These are phyloP conservation scores for Dictyostelium capitatum DNA, from an alignment of 78 protist genomes.

Conservation along the genomic window DNA sequence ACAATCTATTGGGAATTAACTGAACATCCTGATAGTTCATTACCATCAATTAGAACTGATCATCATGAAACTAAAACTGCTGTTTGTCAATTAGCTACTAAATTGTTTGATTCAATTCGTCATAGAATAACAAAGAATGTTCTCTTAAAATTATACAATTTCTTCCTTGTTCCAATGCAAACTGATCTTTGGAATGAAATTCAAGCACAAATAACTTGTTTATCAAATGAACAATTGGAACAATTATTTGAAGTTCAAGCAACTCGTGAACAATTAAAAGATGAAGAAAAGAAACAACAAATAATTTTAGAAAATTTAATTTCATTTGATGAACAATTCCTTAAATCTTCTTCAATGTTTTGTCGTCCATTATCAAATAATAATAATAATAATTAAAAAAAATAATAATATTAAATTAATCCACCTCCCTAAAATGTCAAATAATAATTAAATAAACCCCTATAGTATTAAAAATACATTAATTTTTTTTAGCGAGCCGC, in stretches of 20 bases:
- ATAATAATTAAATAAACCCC: no score
- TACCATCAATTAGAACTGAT: slow-evolving; percentile 72
- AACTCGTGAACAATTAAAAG: slow-evolving; percentile 67
- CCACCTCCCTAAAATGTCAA: no score
- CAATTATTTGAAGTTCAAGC: slow-evolving; percentile 84
- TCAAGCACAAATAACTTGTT: slow-evolving; percentile 78
- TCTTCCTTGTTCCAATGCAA: slow-evolving; percentile 89
- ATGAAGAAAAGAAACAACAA: slow-evolving; percentile 79
- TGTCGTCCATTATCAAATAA: slow-evolving; percentile 53
- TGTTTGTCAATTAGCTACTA: slow-evolving; percentile 79
- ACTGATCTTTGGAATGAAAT: slow-evolving; percentile 87
- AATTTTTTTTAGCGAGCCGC: no score
- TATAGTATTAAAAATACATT: no score
- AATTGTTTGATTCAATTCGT: slow-evolving; percentile 75
- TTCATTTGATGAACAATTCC: slow-evolving; percentile 70
- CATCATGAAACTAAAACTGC: slow-evolving; percentile 72
- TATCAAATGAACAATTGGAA: slow-evolving; percentile 71
- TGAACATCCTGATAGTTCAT: slow-evolving; percentile 61
- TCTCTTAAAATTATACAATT: slow-evolving; percentile 86
- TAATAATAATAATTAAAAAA: no score
- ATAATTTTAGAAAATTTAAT: slow-evolving; percentile 38
- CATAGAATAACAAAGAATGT: slow-evolving; percentile 86
- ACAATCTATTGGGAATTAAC: slow-evolving; percentile 90
- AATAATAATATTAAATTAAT: no score
- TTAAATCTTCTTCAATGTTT: slow-evolving; percentile 64